Evolutionary conservation across 306 rosid genomes (phyloP), one percentile per base, ranked within the genome.

Genomic region (Malus sieversii): DNA sequence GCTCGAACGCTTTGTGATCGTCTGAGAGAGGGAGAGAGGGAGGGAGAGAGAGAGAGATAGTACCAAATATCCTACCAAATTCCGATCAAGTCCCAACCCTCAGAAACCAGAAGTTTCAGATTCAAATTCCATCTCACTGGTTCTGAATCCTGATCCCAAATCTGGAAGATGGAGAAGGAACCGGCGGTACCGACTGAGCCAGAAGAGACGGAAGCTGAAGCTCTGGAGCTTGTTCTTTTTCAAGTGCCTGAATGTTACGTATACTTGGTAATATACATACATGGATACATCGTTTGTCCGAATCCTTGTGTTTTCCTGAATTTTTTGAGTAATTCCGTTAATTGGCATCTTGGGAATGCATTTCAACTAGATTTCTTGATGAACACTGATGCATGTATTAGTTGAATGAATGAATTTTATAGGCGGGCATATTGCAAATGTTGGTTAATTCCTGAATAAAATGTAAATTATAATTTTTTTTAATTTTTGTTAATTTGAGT

Each of bases 161-260:
- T 80, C 72, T 70, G 60, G 75, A 78, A 79, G 84, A 95, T 92
- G 99, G 88, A 90, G 60, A 83, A 82, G 55, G 90, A 85, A 40
- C 84, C 71, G 85, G 68, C 78, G 78, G 77, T 68, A 74, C 75
- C 87, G 10, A 81, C 75, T 76, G 78, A 81, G 78, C 85, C 75
- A 45, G 81, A 80, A 73, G 83, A 74, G 44, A 86, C 68, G 32
- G 88, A 90, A 22, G 74, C 70, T 12, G 98, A 92, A 65, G 85
- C 97, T 53, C 44, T 90, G 3, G 97, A 95, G 88, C 87, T 95
- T 69, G 93, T 95, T 85, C 96, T 89, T 73, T 95, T 90, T 78
- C 99, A 92, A 84, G 99, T 90, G 61, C 19, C 97, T 15, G 99
- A 95, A 82, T 95, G 99, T 80, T 95, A 92, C 77, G 99, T 92